Conservation (phyloP, 2,329 filamentous ascomycete genomes). For the Venturia oleaginea region DNA sequence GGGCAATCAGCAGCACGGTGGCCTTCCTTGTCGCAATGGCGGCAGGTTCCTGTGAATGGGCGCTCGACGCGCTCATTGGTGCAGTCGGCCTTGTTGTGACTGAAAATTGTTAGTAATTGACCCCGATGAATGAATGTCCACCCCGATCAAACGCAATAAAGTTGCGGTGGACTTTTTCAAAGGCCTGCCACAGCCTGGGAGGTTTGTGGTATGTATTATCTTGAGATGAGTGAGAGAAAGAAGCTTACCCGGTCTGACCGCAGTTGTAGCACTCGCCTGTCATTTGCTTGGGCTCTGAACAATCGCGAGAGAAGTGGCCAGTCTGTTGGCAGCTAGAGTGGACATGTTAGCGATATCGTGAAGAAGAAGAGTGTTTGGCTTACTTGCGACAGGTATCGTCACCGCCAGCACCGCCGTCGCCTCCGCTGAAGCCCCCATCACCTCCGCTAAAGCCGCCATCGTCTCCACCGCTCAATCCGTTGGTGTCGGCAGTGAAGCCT, state of each 20-base stretch:
- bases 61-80: constrained; percentile 45
- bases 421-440: constrained; percentile 17
- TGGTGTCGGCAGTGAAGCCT: constrained; percentile 12
- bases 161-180: neutral
- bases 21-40: constrained; percentile 44
- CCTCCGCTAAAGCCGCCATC: constrained; percentile 17
- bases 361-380: constrained; percentile 19
- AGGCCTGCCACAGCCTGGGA: neutral
- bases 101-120: constrained; percentile 18
- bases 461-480: constrained; percentile 14
- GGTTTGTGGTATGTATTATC: neutral
- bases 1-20: constrained; percentile 57
- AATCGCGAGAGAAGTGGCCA: constrained; percentile 41
- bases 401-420: constrained; percentile 21
- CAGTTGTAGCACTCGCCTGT: constrained; percentile 51
- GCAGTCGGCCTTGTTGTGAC: constrained; percentile 57
- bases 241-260: constrained; percentile 40
- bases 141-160: neutral
- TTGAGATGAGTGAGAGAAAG: neutral
- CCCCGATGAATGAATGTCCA: neutral
- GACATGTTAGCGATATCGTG: neutral
- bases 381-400: constrained; percentile 33
- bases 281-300: constrained; percentile 33
- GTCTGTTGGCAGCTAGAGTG: constrained; percentile 30
- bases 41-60: constrained; percentile 49